A percentile compares a stretch with the other conserved stretches of the same genome.
Conservation (phyloP, 2,329 filamentous ascomycete genomes). For the Penicillium concentricum region DNA sequence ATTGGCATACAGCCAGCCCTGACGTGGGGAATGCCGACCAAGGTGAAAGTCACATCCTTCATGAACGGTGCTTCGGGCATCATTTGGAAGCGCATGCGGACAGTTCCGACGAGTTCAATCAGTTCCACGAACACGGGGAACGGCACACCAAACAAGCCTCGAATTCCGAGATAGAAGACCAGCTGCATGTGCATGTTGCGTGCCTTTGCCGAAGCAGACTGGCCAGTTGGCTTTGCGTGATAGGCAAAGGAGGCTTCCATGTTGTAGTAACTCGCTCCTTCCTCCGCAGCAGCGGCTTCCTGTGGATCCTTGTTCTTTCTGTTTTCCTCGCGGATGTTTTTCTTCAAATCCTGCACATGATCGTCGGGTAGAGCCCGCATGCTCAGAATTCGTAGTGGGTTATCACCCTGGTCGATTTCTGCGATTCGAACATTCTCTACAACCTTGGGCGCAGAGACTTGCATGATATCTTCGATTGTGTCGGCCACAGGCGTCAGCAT, state of each 20-base stretch:
- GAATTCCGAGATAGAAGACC: constrained; percentile 88
- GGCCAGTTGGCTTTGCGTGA: constrained; percentile 73
- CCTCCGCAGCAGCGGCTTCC: constrained; percentile 82
- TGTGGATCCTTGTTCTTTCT: constrained; percentile 79
- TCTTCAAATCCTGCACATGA: constrained; percentile 77
- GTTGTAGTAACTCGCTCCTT: constrained; percentile 91
- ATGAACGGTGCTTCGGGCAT: constrained; percentile 89
- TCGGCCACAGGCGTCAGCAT: constrained; percentile 94
- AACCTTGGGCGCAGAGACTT: constrained; percentile 83
- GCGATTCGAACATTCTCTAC: constrained; percentile 95
- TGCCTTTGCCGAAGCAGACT: constrained; percentile 73
- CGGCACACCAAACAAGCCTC: constrained; percentile 83
- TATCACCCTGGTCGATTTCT: constrained; percentile 90
- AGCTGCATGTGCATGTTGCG: constrained; percentile 97
- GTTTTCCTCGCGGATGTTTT: constrained; percentile 75
- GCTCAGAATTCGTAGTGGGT: constrained; percentile 84
- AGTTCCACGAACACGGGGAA: constrained; percentile 87
- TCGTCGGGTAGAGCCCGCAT: constrained; percentile 79
- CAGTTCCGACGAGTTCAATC: constrained; percentile 84
- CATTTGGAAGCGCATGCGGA: constrained; percentile 78
- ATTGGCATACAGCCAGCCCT: constrained; percentile 88
- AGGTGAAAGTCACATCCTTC: constrained; percentile 85
- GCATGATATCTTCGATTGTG: constrained; percentile 93
- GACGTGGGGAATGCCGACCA: constrained; percentile 92
- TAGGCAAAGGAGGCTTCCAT: constrained; percentile 88